Base-by-base conservation (phyloP, 768 basidiomycete species). In the Brasilioporus rufonigricans region DNA sequence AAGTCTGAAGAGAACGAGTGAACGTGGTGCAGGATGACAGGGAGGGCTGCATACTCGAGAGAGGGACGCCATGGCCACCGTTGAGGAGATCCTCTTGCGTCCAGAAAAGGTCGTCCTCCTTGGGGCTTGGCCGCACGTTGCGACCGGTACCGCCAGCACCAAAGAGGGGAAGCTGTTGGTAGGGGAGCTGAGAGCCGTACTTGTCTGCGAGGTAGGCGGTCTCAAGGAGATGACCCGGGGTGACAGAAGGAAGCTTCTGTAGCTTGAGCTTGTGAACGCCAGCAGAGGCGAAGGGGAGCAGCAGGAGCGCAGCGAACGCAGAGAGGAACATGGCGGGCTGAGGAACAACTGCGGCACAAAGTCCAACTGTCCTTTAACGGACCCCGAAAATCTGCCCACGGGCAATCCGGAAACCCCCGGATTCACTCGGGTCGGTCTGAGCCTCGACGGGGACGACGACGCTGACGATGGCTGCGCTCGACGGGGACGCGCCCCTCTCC, bases 171-270 rank as follows among this genome's bases (percentile, higher is more conserved):
- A 80, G 62, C 60, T 82, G 76, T 58, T 72, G 73, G 65, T 80
- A 77, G 29, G 68, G 71, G 44, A 65, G 63, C 26, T 68, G 65
- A 35, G 74, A 65, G 49, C 91, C 85, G 80, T 98, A 97, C 79
- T 99, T 98, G 80, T 93, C 83, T n/a, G 88, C 86, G 53, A 98
- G 87, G 70, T 91, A 93, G 21, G 87, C 89, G 43, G 83, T 82
- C 74, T 92, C 87, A 45, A 91, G 76, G 24, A 78, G 68, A 21
- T 88, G 84, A 55, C 86, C 85, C 65, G 76, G 80, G 14, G 75
- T 71, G n/a, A 76, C 76, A 39, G 79, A 76, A 18, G 87, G 80
- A 2, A 96, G 68, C 76, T 97, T 97, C 74, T 93, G 83, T 29
- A 98, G 85, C 72, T 93, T 94, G 70, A 97, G 82, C 67, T 83